phyloP scores from a whole-genome alignment of 2,329 filamentous ascomycete genomes.

The Fusarium verticillioides region DNA sequence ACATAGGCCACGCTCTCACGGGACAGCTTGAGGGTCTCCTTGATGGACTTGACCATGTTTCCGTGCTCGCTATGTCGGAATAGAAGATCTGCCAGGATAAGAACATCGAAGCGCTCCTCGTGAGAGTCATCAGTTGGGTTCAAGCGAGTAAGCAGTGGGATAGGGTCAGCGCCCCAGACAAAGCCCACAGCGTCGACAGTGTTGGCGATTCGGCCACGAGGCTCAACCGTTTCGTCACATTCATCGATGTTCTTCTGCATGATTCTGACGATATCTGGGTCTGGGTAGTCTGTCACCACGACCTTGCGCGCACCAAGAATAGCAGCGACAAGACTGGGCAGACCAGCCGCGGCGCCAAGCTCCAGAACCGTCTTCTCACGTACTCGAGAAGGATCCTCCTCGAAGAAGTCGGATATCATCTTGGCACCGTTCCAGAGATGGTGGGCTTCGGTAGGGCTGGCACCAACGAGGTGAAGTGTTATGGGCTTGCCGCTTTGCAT shows the following conservation, averaged over 20 bases:
- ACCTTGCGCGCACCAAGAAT: constrained; percentile 75
- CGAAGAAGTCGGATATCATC: constrained; percentile 81
- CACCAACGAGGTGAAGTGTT: constrained; percentile 82
- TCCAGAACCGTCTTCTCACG: constrained; percentile 79
- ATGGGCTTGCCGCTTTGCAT: constrained; percentile 74
- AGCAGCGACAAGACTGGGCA: constrained; percentile 83
- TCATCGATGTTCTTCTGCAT: constrained; percentile 79
- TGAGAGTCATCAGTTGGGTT: constrained; percentile 44
- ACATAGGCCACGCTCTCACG: constrained; percentile 76
- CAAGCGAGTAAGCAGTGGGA: constrained; percentile 68
- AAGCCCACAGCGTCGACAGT: constrained; percentile 74
- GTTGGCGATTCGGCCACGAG: constrained; percentile 46
- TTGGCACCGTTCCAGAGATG: constrained; percentile 91
- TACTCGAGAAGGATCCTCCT: constrained; percentile 74
- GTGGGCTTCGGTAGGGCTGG: constrained; percentile 90
- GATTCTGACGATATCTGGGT: constrained; percentile 83
- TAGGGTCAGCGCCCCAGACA: constrained; percentile 80
- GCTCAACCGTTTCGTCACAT: constrained; percentile 55
- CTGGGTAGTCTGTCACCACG: constrained; percentile 90
- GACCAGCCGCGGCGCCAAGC: constrained; percentile 86
- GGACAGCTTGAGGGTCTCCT: constrained; percentile 69
- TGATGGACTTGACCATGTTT: constrained; percentile 79
- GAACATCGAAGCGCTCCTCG: constrained; percentile 73
- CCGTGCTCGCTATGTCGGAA: constrained; percentile 91
- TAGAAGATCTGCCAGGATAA: constrained; percentile 88